Evolutionary conservation across 108 stramenopile genomes (phyloP), one percentile per base, ranked within the genome.

Genomic region (Skeletonema menzelii): DNA sequence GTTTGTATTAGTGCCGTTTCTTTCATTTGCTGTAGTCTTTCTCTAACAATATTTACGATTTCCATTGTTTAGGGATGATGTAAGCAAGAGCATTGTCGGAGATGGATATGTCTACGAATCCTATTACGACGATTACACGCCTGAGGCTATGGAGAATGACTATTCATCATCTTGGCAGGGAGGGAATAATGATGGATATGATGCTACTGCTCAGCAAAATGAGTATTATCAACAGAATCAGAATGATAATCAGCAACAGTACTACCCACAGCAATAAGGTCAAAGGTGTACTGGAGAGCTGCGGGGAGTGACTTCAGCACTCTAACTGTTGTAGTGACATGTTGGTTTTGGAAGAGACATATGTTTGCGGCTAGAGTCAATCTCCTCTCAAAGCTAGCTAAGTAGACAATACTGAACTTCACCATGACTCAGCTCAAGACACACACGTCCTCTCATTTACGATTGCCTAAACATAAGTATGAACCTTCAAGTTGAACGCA

Each of bases 81-180:
- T 79, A 10, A 72, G 77, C 37, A 62, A 79, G 59, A 68, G 27
- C 37, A 70, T 27, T n/a, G 27, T 42, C n/a, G 70, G 67, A n/a
- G 71, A 67, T 46, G 59, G 66, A 19, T 56, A 56, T 34, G 65
- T 59, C 19, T 47, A 53, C 8, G 63, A 64, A 56, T 64, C 63
- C 5, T 73, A 73, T 32, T 73, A 73, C 31, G 64, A 70, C 19
- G 63, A 79, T 34, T 79, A 79, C 60, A 32, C 65, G 27, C 77
- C 77, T 8, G 77, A 71, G 40, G n/a, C n/a, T n/a, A 53, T 53
- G 59, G 35, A 59, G 5, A 59, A 65, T 8, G 64, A 65, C 15
- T 70, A 44, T 32, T 60, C 34, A 20, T 35, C 69, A 20, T 35
- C 69, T 68, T 59, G 56, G 40, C 31, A 69, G 30, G 42, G 30